Evolutionary conservation across 1,284 basidiomycete genomes (phyloP).

Genomic region (Hemileccinum hortonii): DNA sequence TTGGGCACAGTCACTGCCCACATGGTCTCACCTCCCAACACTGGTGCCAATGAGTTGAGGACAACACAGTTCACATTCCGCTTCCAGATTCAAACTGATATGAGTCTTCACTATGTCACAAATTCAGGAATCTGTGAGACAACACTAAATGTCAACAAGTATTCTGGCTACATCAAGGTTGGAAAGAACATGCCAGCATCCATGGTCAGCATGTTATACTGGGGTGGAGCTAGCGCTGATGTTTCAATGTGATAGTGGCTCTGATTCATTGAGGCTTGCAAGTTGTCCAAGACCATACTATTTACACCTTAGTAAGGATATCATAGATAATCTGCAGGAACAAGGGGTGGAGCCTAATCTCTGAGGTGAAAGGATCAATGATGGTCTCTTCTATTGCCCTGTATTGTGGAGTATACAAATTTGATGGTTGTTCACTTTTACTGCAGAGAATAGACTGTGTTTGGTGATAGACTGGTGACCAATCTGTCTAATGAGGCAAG

Average conservation of each 20-base stretch:
- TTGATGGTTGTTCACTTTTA: neutral
- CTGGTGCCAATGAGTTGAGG: neutral
- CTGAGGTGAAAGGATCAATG: slow-evolving; percentile 32
- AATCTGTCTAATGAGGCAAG: too few species aligned
- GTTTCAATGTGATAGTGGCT: slow-evolving; percentile 49
- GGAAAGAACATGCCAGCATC: slow-evolving; percentile 62
- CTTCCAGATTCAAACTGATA: slow-evolving; percentile 19
- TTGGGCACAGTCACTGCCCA: neutral
- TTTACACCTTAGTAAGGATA: slow-evolving; percentile 59
- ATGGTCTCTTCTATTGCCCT: slow-evolving; percentile 39
- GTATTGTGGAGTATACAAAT: neutral
- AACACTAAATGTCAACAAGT: slow-evolving; percentile 63
- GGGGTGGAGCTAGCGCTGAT: neutral
- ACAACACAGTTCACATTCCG: slow-evolving; percentile 5
- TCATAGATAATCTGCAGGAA: neutral
- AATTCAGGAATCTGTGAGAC: slow-evolving; percentile 75
- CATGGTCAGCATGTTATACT: slow-evolving; percentile 41
- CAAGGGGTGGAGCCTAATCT: slow-evolving; percentile 21
- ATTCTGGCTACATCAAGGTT: slow-evolving; percentile 66
- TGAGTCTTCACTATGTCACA: slow-evolving; percentile 50
- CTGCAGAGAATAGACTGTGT: slow-evolving; percentile 32
- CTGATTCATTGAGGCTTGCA: slow-evolving; percentile 69
- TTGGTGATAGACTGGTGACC: too few species aligned
- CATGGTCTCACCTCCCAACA: neutral
- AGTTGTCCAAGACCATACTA: slow-evolving; percentile 57